phyloP scores from a whole-genome alignment of 768 basidiomycete species.

The Cystofilobasidium macerans region DNA sequence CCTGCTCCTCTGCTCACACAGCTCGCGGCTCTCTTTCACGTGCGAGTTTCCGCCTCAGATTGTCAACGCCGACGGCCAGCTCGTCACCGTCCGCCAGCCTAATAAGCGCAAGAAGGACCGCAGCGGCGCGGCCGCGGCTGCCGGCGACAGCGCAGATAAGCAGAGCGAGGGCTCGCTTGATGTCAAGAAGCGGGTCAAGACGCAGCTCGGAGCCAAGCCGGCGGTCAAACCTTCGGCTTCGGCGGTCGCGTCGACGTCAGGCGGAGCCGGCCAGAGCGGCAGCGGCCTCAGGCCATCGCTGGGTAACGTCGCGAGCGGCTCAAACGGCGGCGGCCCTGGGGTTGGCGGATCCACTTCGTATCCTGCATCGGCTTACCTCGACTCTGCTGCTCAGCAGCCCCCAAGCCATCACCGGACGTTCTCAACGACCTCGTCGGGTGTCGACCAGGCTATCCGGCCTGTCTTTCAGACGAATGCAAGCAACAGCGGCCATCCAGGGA shows the following conservation, averaged over 20 bases:
- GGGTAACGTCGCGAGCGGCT: too few relatives aligned
- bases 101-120: constrained; percentile 23
- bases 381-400: background rate
- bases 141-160: background rate
- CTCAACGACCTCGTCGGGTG: background rate
- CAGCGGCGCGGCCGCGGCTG: background rate
- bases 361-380: background rate
- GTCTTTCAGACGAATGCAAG: background rate
- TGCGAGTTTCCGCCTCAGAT: constrained; percentile 25
- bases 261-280: too few relatives aligned
- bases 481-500: background rate
- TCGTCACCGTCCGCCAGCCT: constrained; percentile 23
- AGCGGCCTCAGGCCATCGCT: too few relatives aligned
- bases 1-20: too few relatives aligned
- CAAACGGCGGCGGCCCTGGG: too few relatives aligned
- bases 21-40: constrained; percentile 7
- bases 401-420: background rate
- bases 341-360: too few relatives aligned
- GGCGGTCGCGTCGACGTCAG: too few relatives aligned
- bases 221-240: too few relatives aligned
- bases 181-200: background rate
- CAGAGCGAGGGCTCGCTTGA: background rate
- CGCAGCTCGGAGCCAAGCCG: too few relatives aligned
- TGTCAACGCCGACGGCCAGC: constrained; percentile 6
- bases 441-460: background rate